Conservation (phyloP, 495 filamentous ascomycete species). For the Penicillium mononematosum region DNA sequence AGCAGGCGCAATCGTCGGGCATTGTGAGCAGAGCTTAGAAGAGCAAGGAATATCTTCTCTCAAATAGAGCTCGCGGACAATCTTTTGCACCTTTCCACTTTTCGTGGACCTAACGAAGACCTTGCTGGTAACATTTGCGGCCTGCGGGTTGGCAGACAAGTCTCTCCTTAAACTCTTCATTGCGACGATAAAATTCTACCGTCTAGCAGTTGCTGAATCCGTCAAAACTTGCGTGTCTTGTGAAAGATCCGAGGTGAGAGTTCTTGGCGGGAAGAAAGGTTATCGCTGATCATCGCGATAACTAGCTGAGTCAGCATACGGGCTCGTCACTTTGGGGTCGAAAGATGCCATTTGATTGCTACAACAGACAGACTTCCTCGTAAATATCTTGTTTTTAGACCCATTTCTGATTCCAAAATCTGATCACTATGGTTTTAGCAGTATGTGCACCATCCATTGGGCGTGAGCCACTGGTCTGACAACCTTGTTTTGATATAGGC, state of each 20-base stretch:
- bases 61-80: constrained; percentile 94
- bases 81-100: constrained; percentile 96
- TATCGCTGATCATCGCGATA: constrained; percentile 23
- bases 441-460: constrained; percentile 22
- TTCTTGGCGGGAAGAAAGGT: constrained; percentile 27
- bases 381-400: neutral
- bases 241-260: constrained; percentile 20
- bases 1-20: constrained; percentile 65
- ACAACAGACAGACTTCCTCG: neutral
- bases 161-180: constrained; percentile 91
- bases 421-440: constrained; percentile 35
- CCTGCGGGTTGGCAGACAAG: constrained; percentile 61
- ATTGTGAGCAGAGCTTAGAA: constrained; percentile 78
- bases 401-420: neutral
- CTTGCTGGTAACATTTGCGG: constrained; percentile 84
- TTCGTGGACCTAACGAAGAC: constrained; percentile 90
- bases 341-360: constrained; percentile 1
- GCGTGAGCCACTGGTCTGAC: neutral
- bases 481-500: constrained; percentile 53
- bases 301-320: constrained; percentile 25
- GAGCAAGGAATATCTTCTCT: constrained; percentile 97
- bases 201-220: constrained; percentile 5
- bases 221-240: constrained; percentile 14
- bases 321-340: constrained; percentile 4
- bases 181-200: constrained; percentile 29